These are phyloP conservation scores for Scheffersomyces illinoinensis DNA, from an alignment of 1,139 yeast genomes.

Conservation along the genomic window DNA sequence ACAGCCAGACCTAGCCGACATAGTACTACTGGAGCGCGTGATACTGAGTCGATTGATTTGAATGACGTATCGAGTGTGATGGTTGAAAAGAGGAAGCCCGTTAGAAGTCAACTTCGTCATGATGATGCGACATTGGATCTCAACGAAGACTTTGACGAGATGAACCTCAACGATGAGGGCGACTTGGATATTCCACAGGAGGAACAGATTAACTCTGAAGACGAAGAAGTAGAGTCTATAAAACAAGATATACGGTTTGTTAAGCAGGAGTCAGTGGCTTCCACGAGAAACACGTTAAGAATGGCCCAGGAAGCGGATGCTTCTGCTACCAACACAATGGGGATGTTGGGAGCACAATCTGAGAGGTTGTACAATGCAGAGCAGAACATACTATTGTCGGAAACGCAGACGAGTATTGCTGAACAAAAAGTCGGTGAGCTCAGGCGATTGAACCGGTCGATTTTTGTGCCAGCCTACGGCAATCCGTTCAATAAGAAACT, in stretches of 20 bases:
- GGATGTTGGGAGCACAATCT: conserved; percentile 90
- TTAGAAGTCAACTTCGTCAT: conserved; percentile 17
- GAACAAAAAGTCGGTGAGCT: conserved; percentile 83
- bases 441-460: conserved; percentile 74
- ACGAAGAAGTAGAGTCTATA: conserved; percentile 87
- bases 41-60: conserved; percentile 42
- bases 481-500: conserved; percentile 89
- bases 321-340: conserved; percentile 85
- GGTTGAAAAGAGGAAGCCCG: conserved; percentile 25
- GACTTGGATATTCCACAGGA: conserved; percentile 43
- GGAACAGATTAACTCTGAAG: conserved; percentile 56
- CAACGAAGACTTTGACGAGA: conserved; percentile 40
- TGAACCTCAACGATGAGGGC: conserved; percentile 36
- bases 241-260: conserved; percentile 83
- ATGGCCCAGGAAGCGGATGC: conserved; percentile 93
- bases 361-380: conserved; percentile 82
- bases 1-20: conserved; percentile 2
- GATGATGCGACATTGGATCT: conserved; percentile 31
- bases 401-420: conserved; percentile 80
- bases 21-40: conserved; percentile 10
- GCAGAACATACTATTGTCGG: conserved; percentile 71
- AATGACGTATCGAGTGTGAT: conserved; percentile 43
- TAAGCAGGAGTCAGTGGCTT: conserved; percentile 83
- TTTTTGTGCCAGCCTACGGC: conserved; percentile 76
- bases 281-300: conserved; percentile 81